Evolutionary conservation across 371 early-diverging fungal genomes (phyloP), one percentile per base, ranked within the genome.

Genomic region (Lichtheimia hyalospora): DNA sequence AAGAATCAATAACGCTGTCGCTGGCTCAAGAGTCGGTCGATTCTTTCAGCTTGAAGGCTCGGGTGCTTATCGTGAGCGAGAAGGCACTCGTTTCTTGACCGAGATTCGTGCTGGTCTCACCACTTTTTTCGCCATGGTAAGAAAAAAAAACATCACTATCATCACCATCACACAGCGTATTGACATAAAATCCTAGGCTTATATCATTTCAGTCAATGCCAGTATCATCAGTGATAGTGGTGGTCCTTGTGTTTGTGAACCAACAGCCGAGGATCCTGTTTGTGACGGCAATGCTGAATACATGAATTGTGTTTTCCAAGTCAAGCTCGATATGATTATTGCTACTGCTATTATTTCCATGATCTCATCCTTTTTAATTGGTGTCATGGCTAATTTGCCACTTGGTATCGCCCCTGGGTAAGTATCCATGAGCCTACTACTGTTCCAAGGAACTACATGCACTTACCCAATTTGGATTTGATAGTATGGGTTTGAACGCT

Each of bases 401-500:
- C 65, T 91, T 60, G 89, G 87, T 53, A 70, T 92, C 61, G 91
- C 92, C 1, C 90, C 91, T 25, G 90, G 89, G 57, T 62, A 62
- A 56, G 18, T 21, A 24, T 34, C 23, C 40, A 39, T 42, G 5
- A 34, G 6, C 34, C 13, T 43, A 39, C 24, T 16, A 18, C 25
- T 28, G 10, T 20, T 54, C 48, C 10, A 23, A 49, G 21, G 43
- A 21, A 49, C 20, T 28, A 43, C 7, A 5, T 34, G 3, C 5
- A 20, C 40, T 16, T 44, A 18, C 40, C 20, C n/a, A 16, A 48
- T 15, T 6, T 61, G 18, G 12, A 50, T 51, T 48, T 55, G 23
- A 4, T 61, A 78, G 80, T 54, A 87, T 92, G 89, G 93, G 93
- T 28, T 71, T 91, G 42, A 91, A 88, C 61, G 90, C 91, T 46